These are phyloP conservation scores for Vitis rupestris DNA, from an alignment of 164 flowering plant species.

Conservation along the genomic window DNA sequence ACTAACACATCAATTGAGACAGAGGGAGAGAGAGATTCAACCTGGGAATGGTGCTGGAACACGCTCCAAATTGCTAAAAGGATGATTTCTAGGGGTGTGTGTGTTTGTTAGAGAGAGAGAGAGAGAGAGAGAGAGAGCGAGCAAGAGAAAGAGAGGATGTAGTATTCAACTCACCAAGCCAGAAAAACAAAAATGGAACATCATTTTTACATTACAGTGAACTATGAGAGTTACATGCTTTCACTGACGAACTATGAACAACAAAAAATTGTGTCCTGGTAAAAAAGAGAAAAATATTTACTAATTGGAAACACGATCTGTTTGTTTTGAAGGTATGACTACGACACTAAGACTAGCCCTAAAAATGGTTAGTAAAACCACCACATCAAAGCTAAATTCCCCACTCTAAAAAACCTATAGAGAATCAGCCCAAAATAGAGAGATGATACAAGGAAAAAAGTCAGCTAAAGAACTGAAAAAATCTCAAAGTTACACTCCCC, in stretches of 20 bases:
- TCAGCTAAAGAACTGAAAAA: not conserved
- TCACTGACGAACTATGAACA: too few species aligned
- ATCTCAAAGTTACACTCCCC: not conserved
- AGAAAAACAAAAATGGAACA: not conserved
- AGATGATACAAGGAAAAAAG: not conserved
- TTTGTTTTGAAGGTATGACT: too few species aligned
- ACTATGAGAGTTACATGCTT: too few species aligned
- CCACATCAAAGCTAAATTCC: conserved; percentile 1
- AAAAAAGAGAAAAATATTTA: not conserved
- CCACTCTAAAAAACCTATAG: conserved; percentile 17
- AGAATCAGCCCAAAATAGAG: conserved; percentile 3
- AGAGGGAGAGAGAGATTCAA: too few species aligned
- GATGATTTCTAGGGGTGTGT: too few species aligned
- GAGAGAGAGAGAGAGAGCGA: conserved; percentile 3
- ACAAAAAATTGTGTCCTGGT: not conserved
- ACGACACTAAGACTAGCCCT: too few species aligned
- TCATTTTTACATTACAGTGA: too few species aligned
- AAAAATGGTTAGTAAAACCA: not conserved
- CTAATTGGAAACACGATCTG: not conserved
- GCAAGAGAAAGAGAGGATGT: not conserved
- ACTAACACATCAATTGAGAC: too few species aligned
- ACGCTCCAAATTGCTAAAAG: too few species aligned
- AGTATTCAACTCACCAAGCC: too few species aligned
- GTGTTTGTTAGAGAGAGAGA: not conserved
- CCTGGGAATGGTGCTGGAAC: too few species aligned